phyloP scores from a whole-genome alignment of 2,329 filamentous ascomycete genomes.

The Colletotrichum navitas region DNA sequence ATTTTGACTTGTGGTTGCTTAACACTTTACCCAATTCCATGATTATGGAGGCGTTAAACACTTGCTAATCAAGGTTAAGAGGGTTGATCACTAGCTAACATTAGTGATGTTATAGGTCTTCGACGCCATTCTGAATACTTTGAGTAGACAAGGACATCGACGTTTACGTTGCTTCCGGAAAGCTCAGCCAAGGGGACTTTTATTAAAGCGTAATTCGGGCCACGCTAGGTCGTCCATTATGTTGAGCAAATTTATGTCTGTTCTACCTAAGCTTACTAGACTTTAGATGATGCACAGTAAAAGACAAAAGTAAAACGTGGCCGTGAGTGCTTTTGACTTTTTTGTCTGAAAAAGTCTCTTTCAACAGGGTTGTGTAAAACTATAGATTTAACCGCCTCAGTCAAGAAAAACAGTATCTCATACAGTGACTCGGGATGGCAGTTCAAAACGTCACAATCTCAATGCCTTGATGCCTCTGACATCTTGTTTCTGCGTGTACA shows the following conservation, averaged over 20 bases:
- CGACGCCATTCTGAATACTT: background rate
- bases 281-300: background rate
- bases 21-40: too few species aligned
- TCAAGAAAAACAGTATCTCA: background rate
- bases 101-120: accelerated
- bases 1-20: background rate
- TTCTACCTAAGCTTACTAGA: background rate
- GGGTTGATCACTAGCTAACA: too few species aligned
- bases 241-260: background rate
- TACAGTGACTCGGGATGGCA: background rate
- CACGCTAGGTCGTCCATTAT: background rate
- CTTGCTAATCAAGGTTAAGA: background rate
- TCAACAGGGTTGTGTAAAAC: background rate
- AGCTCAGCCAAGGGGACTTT: background rate
- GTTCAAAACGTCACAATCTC: background rate
- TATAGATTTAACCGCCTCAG: background rate
- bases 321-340: background rate
- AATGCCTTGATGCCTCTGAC: background rate
- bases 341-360: background rate
- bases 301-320: background rate
- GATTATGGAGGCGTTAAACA: background rate
- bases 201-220: background rate
- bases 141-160: background rate
- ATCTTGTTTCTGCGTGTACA: background rate
- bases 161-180: background rate